Percentiles rank a stretch among this genome's conserved stretches.
Conservation (phyloP, 768 basidiomycete species). For the Tubosaeta brunneosetosa region DNA sequence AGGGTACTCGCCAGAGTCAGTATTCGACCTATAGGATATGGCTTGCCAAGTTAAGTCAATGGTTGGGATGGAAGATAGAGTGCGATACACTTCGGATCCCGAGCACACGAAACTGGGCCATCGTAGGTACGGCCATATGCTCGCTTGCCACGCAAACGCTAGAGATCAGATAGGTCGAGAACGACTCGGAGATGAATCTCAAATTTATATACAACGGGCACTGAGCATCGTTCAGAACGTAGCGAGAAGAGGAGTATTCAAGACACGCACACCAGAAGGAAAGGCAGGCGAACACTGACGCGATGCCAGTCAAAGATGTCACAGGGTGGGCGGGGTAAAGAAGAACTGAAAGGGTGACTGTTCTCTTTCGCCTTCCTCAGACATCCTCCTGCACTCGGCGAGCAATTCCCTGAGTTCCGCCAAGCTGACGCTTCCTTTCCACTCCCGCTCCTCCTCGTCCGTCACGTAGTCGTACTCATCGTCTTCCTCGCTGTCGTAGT, state of each 20-base stretch:
- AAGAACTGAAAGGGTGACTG: conserved; percentile 20
- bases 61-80: conserved; percentile 85
- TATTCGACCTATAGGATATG: conserved; percentile 86
- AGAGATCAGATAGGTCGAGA: conserved; percentile 19
- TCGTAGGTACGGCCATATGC: conserved; percentile 58
- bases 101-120: conserved; percentile 89
- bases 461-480: conserved; percentile 29
- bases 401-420: conserved; percentile 51
- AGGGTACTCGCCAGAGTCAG: conserved; percentile 57
- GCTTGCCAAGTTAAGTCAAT: conserved; percentile 66
- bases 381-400: conserved; percentile 51
- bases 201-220: conserved; percentile 35
- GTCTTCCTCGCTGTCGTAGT: conserved; percentile 32
- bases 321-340: conserved; percentile 5
- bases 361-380: conserved; percentile 29
- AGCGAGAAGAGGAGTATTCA: conserved; percentile 62
- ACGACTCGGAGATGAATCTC: conserved; percentile 16
- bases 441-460: conserved; percentile 31
- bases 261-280: conserved; percentile 66
- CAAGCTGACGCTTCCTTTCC: conserved; percentile 27
- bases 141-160: background rate
- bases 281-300: conserved; percentile 38
- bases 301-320: background rate
- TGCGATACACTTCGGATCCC: conserved; percentile 85
- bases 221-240: conserved; percentile 53